phyloP scores from a whole-genome alignment of 768 basidiomycete species.

The Hypholoma fasciculare region DNA sequence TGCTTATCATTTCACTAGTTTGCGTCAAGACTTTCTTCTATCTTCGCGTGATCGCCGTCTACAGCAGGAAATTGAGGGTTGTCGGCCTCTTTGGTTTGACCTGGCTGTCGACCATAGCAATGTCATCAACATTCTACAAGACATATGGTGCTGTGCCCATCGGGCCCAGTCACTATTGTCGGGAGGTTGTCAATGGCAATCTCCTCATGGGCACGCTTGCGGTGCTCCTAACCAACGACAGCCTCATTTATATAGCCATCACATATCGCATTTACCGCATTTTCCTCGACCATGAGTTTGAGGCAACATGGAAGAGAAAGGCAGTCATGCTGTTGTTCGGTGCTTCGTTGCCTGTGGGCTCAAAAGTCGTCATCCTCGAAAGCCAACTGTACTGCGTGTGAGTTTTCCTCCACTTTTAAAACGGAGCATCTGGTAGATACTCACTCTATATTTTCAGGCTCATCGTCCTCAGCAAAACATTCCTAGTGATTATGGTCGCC shows the following conservation, averaged over 20 bases:
- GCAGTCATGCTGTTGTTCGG: slow-evolving; percentile 8
- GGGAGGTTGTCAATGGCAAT: slow-evolving; percentile 9
- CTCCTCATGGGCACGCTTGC: slow-evolving; percentile 16
- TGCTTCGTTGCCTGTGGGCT: slow-evolving; percentile 9
- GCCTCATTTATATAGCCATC: slow-evolving; percentile 29
- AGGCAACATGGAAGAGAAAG: not conserved
- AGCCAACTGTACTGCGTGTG: slow-evolving; percentile 17
- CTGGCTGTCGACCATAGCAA: slow-evolving; percentile 23
- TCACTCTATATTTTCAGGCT: not conserved
- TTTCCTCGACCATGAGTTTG: slow-evolving; percentile 10
- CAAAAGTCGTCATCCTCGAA: slow-evolving; percentile 11
- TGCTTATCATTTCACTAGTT: not conserved
- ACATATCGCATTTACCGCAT: slow-evolving; percentile 25
- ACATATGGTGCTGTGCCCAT: slow-evolving; percentile 20
- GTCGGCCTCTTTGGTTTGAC: slow-evolving; percentile 24
- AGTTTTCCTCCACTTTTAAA: not conserved
- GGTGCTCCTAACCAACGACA: slow-evolving; percentile 23
- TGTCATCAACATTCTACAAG: slow-evolving; percentile 11
- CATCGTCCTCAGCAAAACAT: slow-evolving; percentile 4
- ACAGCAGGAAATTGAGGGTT: slow-evolving; percentile 15
- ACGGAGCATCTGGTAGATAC: no score
- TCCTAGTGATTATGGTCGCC: slow-evolving; percentile 1
- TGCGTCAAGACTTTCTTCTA: slow-evolving; percentile 17
- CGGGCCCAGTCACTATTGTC: slow-evolving; percentile 22
- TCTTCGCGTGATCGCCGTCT: slow-evolving; percentile 25